Evolutionary conservation across 1,139 yeast genomes (phyloP), one percentile per base, ranked within the genome.

Genomic region (Kurtzmaniella quercitrusa): DNA sequence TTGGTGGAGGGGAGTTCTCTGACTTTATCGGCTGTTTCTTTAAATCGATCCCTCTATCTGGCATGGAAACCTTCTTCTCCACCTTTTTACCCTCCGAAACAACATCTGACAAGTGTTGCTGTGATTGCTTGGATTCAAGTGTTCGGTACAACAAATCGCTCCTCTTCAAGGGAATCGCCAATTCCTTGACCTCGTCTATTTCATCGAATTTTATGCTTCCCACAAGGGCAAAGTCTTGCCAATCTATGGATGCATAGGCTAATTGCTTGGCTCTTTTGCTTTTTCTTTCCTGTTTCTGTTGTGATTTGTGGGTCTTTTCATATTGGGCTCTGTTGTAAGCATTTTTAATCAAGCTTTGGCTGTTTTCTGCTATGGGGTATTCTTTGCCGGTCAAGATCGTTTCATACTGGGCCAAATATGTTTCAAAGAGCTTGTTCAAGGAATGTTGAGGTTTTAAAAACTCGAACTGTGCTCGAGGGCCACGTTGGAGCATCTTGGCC

Each of bases 191-290:
- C 44, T 73, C 71, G 58, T 88, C 96, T 1, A 81, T 69, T 2
- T 80, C 82, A 34, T 79, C 81, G 54, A 90, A 85, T 43, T 75
- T 79, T 11, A 89, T 70, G 1, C 83, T 80, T 41, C 83, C 90
- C 3, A 86, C 85, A 15, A 89, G 69, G 1, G 74, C 68, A 57
- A 90, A 90, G 49, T 86, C 88, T 48, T 83, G 83, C 98, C 98
- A 93, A 61, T 91, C 91, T 21, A 89, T 83, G 25, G 85, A 78
- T 0, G 94, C 91, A 63, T 75, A 87, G 40, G 78, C 81, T 23
- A 79, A 46, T 50, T 65, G 66, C 38, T 69, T 63, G 33, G 57
- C 55, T 14, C 52, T 48, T 18, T 55, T 51, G 42, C 75, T 74
- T 42, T 63, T 66, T 66, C 44, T 62, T 53, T 45, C 61, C 53